Evolutionary conservation across 495 filamentous ascomycete species (phyloP).

Genomic region (Usnea hakonensis): DNA sequence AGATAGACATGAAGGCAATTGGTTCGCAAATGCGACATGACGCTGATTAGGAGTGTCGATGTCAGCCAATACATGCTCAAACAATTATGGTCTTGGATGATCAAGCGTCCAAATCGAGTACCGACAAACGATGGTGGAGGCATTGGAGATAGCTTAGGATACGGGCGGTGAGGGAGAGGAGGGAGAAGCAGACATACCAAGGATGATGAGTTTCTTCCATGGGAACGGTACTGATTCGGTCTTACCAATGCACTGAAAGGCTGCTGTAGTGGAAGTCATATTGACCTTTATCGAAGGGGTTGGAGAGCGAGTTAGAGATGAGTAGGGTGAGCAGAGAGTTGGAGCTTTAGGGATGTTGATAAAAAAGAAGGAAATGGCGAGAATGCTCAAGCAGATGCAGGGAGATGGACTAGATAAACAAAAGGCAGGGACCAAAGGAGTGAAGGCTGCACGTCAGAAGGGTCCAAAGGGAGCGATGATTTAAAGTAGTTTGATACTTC

Average conservation of each 20-base stretch:
- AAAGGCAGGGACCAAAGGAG: constrained; percentile 5
- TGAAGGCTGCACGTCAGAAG: constrained; percentile 12
- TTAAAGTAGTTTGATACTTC: constrained; percentile 5
- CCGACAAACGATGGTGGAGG: not conserved
- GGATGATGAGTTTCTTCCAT: constrained; percentile 15
- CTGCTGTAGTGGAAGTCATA: not conserved
- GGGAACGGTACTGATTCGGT: constrained; percentile 10
- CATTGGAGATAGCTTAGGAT: not conserved
- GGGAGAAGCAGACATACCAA: constrained; percentile 14
- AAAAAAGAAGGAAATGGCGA: constrained; percentile 1
- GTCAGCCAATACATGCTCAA: constrained; percentile 30
- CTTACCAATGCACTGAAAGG: not conserved
- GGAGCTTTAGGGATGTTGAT: not conserved
- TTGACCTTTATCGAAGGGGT: not conserved
- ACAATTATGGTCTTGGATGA: not conserved
- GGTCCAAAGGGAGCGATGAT: not conserved
- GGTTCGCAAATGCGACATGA: constrained; percentile 94
- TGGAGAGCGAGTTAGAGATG: not conserved
- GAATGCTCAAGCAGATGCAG: constrained; percentile 6
- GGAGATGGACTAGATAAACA: not conserved
- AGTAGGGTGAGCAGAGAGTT: not conserved
- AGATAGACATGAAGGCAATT: constrained; percentile 99
- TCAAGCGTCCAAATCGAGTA: not conserved
- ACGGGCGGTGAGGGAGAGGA: not conserved
- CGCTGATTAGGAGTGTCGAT: constrained; percentile 43